phyloP scores from a whole-genome alignment of 2,329 filamentous ascomycete species.

The Cladosporium velox region DNA sequence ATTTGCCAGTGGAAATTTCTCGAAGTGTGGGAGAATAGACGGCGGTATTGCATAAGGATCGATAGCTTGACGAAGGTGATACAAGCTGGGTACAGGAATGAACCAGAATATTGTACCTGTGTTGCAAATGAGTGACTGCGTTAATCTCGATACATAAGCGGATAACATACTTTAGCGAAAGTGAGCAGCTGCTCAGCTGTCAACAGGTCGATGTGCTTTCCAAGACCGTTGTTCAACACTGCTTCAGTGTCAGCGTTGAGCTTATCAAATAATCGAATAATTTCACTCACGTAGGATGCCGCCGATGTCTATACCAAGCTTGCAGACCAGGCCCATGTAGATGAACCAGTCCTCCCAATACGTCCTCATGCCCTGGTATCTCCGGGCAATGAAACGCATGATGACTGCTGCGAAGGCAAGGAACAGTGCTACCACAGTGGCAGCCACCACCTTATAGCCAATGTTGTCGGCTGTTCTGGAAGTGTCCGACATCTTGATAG shows the following conservation, averaged over 20 bases:
- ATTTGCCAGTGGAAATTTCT: constrained; percentile 21
- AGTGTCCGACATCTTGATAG: constrained; percentile 13
- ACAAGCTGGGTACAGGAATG: constrained; percentile 24
- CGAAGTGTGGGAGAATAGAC: constrained; percentile 22
- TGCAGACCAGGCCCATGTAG: constrained; percentile 22
- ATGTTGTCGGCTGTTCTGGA: constrained; percentile 2
- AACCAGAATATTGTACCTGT: constrained; percentile 23
- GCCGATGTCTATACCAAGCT: constrained; percentile 24
- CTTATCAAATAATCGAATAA: too few species aligned
- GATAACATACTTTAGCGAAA: constrained; percentile 17
- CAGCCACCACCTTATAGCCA: constrained; percentile 20
- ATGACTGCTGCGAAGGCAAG: constrained; percentile 20
- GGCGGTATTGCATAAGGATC: constrained; percentile 24
- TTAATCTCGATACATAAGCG: too few species aligned
- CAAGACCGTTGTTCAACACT: constrained; percentile 24
- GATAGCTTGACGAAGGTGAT: constrained; percentile 24
- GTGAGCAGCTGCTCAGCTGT: neutral
- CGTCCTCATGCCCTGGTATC: constrained; percentile 20
- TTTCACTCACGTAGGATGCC: constrained; percentile 21
- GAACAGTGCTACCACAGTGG: constrained; percentile 22
- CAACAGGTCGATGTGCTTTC: constrained; percentile 18
- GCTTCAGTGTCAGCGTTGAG: neutral
- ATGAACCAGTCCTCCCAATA: constrained; percentile 26
- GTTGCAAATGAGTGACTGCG: neutral
- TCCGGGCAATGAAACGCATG: constrained; percentile 22